phyloP scores from a whole-genome alignment of 2,329 filamentous ascomycete genomes.

The Harringtonia aguacate region DNA sequence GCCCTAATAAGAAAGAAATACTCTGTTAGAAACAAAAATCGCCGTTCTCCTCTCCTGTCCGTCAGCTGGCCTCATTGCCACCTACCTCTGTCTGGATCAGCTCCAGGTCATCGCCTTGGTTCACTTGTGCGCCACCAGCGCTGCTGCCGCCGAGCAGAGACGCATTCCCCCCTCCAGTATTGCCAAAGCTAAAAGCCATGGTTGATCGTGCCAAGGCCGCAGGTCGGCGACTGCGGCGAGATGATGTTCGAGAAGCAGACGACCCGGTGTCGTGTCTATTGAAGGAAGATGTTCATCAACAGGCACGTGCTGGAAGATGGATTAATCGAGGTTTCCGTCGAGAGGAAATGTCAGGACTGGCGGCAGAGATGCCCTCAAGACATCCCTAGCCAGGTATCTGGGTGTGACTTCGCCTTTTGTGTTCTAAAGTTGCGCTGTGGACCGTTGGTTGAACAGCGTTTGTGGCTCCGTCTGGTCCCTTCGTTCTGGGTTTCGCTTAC shows the following conservation, averaged over 20 bases:
- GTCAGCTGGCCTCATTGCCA: background rate
- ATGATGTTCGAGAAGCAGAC: background rate
- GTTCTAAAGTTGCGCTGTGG: no score
- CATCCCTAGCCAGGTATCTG: no score
- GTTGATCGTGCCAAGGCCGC: background rate
- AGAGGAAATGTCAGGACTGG: no score
- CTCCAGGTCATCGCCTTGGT: conserved; percentile 54
- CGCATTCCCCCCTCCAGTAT: conserved; percentile 31
- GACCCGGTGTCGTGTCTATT: background rate
- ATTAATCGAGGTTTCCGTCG: no score
- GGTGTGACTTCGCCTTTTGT: no score
- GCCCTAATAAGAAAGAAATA: no score
- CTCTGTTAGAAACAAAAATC: background rate
- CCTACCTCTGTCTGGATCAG: conserved; percentile 74
- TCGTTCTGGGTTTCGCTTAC: background rate
- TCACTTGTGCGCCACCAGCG: conserved; percentile 24
- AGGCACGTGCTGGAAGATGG: no score
- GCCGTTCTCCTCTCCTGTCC: background rate
- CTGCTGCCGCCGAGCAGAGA: conserved; percentile 27
- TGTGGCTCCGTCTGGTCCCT: no score
- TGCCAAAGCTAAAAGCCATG: conserved; percentile 58
- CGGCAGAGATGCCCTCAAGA: no score
- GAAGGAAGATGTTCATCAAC: no score
- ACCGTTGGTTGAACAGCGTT: no score
- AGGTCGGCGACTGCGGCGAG: background rate